Evolutionary conservation across 192 early-diverging fungal genomes (phyloP).

Genomic region (Mortierella hygrophila): DNA sequence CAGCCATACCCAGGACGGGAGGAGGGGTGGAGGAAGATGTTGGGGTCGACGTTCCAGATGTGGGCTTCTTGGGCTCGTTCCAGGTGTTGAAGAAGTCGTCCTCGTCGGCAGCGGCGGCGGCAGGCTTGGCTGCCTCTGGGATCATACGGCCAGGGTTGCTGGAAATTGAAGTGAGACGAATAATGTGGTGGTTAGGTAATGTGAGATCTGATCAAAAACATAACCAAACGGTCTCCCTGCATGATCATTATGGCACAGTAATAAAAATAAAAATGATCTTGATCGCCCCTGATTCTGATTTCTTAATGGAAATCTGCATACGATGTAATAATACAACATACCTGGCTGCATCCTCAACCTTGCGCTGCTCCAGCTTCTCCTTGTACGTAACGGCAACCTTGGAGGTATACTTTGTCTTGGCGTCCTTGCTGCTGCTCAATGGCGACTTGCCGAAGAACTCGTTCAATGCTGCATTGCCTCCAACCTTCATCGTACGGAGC

Average conservation of each 20-base stretch:
- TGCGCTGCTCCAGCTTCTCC: constrained; percentile 76
- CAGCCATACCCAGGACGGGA: constrained; percentile 25
- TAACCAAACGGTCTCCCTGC: constrained; percentile 1
- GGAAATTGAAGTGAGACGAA: background rate
- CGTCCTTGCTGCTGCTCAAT: constrained; percentile 72
- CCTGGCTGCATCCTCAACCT: constrained; percentile 74
- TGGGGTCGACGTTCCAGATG: constrained; percentile 52
- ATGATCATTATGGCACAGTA: background rate
- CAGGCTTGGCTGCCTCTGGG: constrained; percentile 36
- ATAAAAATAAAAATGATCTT: constrained; percentile 11
- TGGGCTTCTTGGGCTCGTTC: constrained; percentile 60
- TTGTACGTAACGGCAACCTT: constrained; percentile 85
- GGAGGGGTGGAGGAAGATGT: constrained; percentile 45
- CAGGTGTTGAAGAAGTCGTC: constrained; percentile 79
- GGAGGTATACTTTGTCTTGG: constrained; percentile 85
- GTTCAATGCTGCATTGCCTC: constrained; percentile 86
- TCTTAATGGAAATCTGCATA: background rate
- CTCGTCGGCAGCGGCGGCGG: constrained; percentile 37
- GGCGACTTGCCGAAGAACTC: constrained; percentile 89
- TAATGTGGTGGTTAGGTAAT: background rate
- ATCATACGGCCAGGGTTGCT: constrained; percentile 47
- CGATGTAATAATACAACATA: constrained; percentile 13
- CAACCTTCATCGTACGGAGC: constrained; percentile 88
- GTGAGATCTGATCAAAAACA: no score
- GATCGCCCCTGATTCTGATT: constrained; percentile 8